phyloP scores from a whole-genome alignment of 2,329 filamentous ascomycete genomes.

The Neonectria faginata region DNA sequence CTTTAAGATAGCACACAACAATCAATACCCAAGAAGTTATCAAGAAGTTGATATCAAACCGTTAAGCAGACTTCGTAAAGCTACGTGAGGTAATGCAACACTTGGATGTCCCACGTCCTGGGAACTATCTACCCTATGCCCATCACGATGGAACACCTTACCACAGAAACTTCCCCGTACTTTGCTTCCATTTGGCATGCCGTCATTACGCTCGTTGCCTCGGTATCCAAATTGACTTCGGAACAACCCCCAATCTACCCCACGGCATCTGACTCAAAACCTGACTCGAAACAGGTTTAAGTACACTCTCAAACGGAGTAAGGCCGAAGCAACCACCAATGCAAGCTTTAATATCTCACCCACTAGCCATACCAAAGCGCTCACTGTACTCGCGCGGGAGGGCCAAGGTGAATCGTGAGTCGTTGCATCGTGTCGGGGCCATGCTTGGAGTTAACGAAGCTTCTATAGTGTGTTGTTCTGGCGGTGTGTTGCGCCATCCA shows the following conservation, averaged over 20 bases:
- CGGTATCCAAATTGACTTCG: not conserved
- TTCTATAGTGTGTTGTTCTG: slow-evolving; percentile 3
- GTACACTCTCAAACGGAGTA: slow-evolving; percentile 13
- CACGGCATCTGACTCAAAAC: not conserved
- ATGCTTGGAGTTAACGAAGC: slow-evolving; percentile 7
- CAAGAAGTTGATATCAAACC: no score
- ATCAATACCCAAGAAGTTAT: no score
- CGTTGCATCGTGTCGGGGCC: slow-evolving; percentile 17
- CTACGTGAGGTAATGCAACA: not conserved
- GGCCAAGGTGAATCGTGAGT: slow-evolving; percentile 7
- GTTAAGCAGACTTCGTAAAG: not conserved
- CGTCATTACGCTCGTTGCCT: not conserved
- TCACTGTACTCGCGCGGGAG: not conserved
- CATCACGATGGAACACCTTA: not conserved
- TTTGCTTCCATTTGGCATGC: not conserved
- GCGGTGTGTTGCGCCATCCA: slow-evolving; percentile 21
- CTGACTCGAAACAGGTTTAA: not conserved
- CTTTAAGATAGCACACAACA: no score
- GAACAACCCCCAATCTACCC: not conserved
- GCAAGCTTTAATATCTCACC: slow-evolving; percentile 13
- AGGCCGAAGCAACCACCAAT: slow-evolving; percentile 8
- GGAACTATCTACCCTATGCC: not conserved
- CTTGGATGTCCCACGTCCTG: not conserved
- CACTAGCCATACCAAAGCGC: not conserved
- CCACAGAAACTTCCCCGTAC: not conserved